Conservation (phyloP, 176 grass and related monocot species). For the Aegilops bicornis region DNA sequence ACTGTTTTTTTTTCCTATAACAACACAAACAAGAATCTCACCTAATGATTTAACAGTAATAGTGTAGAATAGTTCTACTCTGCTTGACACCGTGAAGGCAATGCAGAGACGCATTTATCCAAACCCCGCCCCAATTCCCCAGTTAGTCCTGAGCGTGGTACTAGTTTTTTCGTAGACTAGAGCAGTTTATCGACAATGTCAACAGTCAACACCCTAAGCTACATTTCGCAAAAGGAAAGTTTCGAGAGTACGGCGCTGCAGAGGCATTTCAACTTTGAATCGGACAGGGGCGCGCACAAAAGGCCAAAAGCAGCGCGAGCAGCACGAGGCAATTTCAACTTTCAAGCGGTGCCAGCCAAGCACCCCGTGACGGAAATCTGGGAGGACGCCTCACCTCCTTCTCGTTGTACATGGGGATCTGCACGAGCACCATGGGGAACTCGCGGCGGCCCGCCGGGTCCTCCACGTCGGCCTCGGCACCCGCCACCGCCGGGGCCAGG, state of each 20-base stretch:
- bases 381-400: slow-evolving; percentile 52
- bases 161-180: neutral
- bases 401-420: slow-evolving; percentile 94
- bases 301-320: neutral
- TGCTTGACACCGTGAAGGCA: neutral
- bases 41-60: neutral
- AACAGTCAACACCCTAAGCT: neutral
- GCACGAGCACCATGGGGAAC: slow-evolving; percentile 86
- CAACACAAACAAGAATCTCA: neutral
- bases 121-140: neutral
- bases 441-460: neutral
- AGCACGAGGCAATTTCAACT: neutral
- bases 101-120: neutral
- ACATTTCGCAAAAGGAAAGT: neutral
- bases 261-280: neutral
- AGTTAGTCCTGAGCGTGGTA: neutral
- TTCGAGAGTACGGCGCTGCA: neutral
- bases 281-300: neutral
- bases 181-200: neutral
- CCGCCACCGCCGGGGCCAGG: neutral
- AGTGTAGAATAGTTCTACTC: neutral
- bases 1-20: neutral
- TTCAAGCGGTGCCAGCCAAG: neutral
- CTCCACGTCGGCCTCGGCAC: slow-evolving; percentile 24
- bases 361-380: neutral